Evolutionary conservation across 1,284 basidiomycete genomes (phyloP), one percentile per base, ranked within the genome.

Genomic region (Cutaneotrichosporon cavernicola): DNA sequence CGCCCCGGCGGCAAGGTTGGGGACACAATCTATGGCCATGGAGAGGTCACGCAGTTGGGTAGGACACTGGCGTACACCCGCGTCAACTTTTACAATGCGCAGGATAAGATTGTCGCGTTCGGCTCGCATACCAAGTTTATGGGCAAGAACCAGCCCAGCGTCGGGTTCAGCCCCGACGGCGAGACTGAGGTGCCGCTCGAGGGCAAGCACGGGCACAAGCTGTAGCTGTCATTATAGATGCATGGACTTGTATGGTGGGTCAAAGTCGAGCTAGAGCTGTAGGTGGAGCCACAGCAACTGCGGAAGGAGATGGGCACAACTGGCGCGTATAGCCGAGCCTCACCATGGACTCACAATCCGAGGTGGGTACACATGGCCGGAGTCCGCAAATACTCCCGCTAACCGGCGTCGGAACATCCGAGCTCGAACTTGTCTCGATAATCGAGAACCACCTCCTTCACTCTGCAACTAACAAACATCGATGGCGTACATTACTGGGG

Each of bases 61-160:
- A 69, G 69, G 36, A 76, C 74, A 13, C 68, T 78, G 36, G 76
- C 77, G 2, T 76, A 71, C 57, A 78, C 77, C 5, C 62, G 73
- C 59, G 74, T 78, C 60, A 72, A 71, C 34, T 79, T 79, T 61
- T 77, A 71, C 64, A 70, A 71, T 36, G 49, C 65, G 26, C 66
- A 74, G n/a, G 66, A 71, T 36, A 76, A 76, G 65, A 58, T 80
- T 14, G 74, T 80, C n/a, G 80, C 80, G 5, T 79, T 74, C 64
- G 80, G 79, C 13, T 71, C 68, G 50, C 80, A 81, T 70, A 81
- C 80, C 22, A 81, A 81, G 66, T 72, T 75, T 47, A 74, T 81
- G 72, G 76, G 73, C 62, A 67, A 70, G 13, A 69, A 67, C 50
- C 67, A 65, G 26, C 68, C 70, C 8, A 63, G 61, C 7, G 69